These are phyloP conservation scores for Quambalaria eucalypti DNA, from an alignment of 1,284 basidiomycete species.

Conservation along the genomic window DNA sequence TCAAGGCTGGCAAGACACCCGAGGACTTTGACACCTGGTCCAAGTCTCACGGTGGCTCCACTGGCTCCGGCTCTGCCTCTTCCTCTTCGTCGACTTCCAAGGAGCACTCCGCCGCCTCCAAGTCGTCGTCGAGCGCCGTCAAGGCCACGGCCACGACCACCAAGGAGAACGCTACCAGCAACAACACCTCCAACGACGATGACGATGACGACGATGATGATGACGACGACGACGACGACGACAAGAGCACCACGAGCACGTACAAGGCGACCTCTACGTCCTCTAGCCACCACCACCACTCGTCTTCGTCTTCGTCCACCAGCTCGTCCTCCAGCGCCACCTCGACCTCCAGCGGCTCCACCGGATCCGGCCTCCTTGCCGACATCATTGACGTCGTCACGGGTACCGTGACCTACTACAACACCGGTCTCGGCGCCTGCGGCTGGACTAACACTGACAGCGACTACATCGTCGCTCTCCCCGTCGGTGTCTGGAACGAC, in stretches of 20 bases:
- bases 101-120: slow-evolving; percentile 43
- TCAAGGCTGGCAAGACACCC: slow-evolving; percentile 22
- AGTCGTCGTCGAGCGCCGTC: slow-evolving; percentile 23
- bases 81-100: slow-evolving; percentile 36
- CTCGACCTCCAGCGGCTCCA: slow-evolving; percentile 32
- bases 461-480: slow-evolving; percentile 40
- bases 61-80: not conserved
- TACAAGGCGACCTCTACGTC: not conserved
- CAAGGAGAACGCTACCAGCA: not conserved
- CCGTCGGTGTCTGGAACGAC: slow-evolving; percentile 24
- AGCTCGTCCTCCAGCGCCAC: not conserved
- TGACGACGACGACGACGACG: not conserved
- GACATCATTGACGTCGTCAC: slow-evolving; percentile 42
- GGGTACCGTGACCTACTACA: slow-evolving; percentile 40
- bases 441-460: slow-evolving; percentile 23
- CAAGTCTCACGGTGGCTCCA: slow-evolving; percentile 10
- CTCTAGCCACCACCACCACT: too few relatives aligned
- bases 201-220: not conserved
- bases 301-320: slow-evolving; percentile 6
- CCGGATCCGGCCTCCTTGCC: slow-evolving; percentile 43
- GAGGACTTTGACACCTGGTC: slow-evolving; percentile 21
- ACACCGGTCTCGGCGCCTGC: slow-evolving; percentile 36
- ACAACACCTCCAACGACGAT: slow-evolving; percentile 3
- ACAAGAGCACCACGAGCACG: not conserved
- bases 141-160: slow-evolving; percentile 1